Base-by-base conservation (phyloP, 495 filamentous ascomycete genomes). In the Penicillium desertorum region DNA sequence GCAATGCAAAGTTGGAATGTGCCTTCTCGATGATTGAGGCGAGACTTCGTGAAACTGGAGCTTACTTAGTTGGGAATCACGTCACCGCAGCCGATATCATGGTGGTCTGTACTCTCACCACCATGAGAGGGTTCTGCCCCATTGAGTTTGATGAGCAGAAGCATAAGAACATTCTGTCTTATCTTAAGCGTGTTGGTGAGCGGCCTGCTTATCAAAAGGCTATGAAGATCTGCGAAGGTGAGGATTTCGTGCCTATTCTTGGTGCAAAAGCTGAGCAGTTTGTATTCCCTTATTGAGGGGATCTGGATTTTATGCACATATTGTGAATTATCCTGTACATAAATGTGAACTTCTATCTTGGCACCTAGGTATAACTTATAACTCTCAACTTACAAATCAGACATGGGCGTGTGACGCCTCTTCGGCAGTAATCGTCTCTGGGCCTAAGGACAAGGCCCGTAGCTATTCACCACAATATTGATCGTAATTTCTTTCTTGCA, bases 51-150 rank as follows among this genome's bases (percentile, higher is more conserved):
- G 60, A 73, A 29, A 74, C 74, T 1, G 63, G 63, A n/a, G 61
- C 70, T 22, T 87, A 77, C 69, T 62, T 88, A n/a, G 84, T 82
- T 0, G 86, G 84, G 12, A 67, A 77, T 22, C 69, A 82, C 48
- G 80, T 88, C 55, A 86, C 82, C 1, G 81, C 77, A 0, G 85
- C 85, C 1, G 85, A 88, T 73, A 73, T 86, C 32, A 86, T 86
- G 79, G 73, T 53, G 5, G 66, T 86, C 8, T 81, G 72, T 51
- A 69, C 69, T 27, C 65, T 86, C 45, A 84, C 82, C 3, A 85
- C 80, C 11, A 74, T 84, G 75, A 70, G 85, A 19, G 68, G 70
- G 12, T 85, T 81, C 59, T 50, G 45, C 49, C 70, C 69, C 20
- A 64, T 74, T n/a, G 72, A 79, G 1, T 62, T 47, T 32, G 69